Base-by-base conservation (phyloP, 345 rosid genomes). In the Murraya paniculata region DNA sequence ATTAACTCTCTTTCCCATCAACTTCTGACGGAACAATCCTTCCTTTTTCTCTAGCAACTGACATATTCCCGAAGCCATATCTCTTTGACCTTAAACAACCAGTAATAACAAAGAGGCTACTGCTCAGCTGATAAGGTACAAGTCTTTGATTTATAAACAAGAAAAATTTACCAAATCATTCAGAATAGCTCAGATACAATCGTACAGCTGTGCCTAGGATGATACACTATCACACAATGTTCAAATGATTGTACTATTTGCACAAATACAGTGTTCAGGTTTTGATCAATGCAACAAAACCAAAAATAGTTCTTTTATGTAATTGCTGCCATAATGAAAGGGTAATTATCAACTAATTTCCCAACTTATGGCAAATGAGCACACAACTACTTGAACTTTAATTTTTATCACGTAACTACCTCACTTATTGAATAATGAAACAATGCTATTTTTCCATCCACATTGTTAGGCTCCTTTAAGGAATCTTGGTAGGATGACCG, bases 1-100 rank as follows among this genome's bases (percentile, higher is more conserved):
- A 85, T 96, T 96, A 70, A 96, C 99, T 85, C 99, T 88, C 89
- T 96, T 96, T 77, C 99, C 99, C 99, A 96, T 96, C 98, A 96
- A 88, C 81, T 94, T 96, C 80, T 96, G 99, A 36, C 99, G 95
- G 80, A 94, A 96, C 68, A 96, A 74, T 72, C 99, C 99, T 85
- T 96, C 98, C 82, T 96, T 96, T 81, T 89, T 96, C 87, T 96
- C 99, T 80, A 96, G 91, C 86, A 96, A 85, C 83, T 96, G 99
- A 78, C 92, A 88, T 79, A 94, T 92, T 70, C 99, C 99, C 22
- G 89, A 71, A 66, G 83, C 79, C 55, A 80, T 77, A 59, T 92
- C 97, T 87, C 64, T 90, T 85, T 84, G 87, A 82, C 90, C 86
- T 81, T 83, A 86, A 82, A 90, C 97, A 91, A 84, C 58, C 41